Conservation (phyloP, 495 filamentous ascomycete genomes). For the Patellaria atrata region DNA sequence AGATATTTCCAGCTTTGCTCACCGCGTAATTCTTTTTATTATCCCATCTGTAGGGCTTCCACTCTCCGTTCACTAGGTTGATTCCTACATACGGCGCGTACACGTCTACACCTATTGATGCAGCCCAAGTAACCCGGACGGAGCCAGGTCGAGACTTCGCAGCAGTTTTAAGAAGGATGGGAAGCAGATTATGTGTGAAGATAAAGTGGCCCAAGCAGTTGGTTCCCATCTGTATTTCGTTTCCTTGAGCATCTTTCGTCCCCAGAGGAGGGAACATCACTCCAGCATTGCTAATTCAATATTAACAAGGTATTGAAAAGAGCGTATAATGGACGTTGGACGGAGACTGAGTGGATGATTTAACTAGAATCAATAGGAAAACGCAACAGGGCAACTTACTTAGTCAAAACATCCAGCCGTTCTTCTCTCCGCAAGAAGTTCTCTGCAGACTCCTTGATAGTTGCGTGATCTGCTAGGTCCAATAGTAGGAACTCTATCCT, state of each 20-base stretch:
- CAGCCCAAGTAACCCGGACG: constrained; percentile 32
- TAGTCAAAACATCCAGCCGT: constrained; percentile 36
- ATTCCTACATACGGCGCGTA: constrained; percentile 21
- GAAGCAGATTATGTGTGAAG: constrained; percentile 32
- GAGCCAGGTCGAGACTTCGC: constrained; percentile 7
- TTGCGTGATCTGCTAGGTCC: constrained; percentile 32
- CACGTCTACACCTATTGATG: constrained; percentile 18
- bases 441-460: constrained; percentile 30
- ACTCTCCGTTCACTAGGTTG: constrained; percentile 15
- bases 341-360: too few species aligned
- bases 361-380: too few species aligned
- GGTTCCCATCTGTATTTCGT: constrained; percentile 34
- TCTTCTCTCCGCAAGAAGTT: constrained; percentile 30
- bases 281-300: constrained; percentile 36
- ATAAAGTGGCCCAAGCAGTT: constrained; percentile 38
- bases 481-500: constrained; percentile 30
- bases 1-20: constrained; percentile 30
- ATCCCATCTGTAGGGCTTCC: constrained; percentile 10
- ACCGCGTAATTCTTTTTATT: constrained; percentile 28
- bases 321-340: too few species aligned
- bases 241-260: constrained; percentile 23
- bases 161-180: constrained; percentile 31
- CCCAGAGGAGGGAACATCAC: constrained; percentile 31
- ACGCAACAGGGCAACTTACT: too few species aligned
- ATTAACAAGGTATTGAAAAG: too few species aligned